Evolutionary conservation across 306 rosid genomes (phyloP).

Genomic region (Trifolium pratense): DNA sequence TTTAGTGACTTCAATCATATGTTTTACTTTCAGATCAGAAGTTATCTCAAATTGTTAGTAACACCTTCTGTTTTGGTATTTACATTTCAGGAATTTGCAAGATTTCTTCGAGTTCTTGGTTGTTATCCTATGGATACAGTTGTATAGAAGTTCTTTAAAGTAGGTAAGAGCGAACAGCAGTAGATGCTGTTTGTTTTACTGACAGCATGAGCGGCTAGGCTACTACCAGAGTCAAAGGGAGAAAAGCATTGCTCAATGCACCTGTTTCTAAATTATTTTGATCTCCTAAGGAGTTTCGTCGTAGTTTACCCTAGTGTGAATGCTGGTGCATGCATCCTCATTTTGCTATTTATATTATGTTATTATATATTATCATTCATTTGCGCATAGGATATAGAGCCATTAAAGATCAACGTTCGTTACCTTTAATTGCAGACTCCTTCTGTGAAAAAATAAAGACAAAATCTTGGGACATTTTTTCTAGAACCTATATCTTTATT

Average conservation of each 20-base stretch:
- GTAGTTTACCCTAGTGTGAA: slow-evolving; percentile 34
- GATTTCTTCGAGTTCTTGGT: slow-evolving; percentile 80
- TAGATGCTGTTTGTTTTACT: slow-evolving; percentile 46
- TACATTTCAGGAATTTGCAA: slow-evolving; percentile 67
- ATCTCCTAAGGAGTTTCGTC: slow-evolving; percentile 48
- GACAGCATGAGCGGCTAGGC: slow-evolving; percentile 31
- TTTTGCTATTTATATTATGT: background rate
- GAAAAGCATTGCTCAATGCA: slow-evolving; percentile 37
- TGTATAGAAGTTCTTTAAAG: slow-evolving; percentile 32
- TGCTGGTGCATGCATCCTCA: slow-evolving; percentile 6
- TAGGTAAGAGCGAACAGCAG: slow-evolving; percentile 25
- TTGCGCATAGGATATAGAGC: background rate
- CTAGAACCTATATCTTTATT: background rate
- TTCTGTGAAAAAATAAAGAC: background rate
- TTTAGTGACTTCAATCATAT: slow-evolving; percentile 6
- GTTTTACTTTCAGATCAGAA: slow-evolving; percentile 6
- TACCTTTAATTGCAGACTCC: background rate
- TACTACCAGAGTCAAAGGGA: slow-evolving; percentile 33
- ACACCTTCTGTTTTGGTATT: slow-evolving; percentile 6
- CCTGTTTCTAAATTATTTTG: slow-evolving; percentile 27
- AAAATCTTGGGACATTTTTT: background rate
- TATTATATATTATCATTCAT: slow-evolving; percentile 2
- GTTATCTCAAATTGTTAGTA: slow-evolving; percentile 13
- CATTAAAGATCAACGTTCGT: background rate
- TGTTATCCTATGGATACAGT: slow-evolving; percentile 62